Base-by-base conservation (phyloP, 2,329 filamentous ascomycete species). In the Rosellinia necatrix region DNA sequence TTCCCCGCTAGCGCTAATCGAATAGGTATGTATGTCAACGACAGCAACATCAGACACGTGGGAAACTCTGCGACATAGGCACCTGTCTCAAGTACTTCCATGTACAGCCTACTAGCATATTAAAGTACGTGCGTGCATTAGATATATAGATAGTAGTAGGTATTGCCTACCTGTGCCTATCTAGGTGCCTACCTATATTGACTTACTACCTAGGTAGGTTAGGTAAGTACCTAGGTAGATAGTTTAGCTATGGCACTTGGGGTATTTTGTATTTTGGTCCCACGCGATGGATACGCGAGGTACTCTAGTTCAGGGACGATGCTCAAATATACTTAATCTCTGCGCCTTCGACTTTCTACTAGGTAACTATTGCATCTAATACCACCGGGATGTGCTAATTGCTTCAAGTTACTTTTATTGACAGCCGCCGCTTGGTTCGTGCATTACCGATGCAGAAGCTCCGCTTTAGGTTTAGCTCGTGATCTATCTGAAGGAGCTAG, bases 1-100 rank as follows among this genome's bases (percentile, higher is more conserved):
- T n/a, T n/a, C n/a, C n/a, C 49, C 25, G 41, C 49, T 30, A 43
- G 29, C 43, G 49, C 38, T 27, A 44, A 44, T 46, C 19, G 24
- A 46, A 32, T 46, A 46, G n/a, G n/a, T n/a, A n/a, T n/a, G n/a
- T n/a, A n/a, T 29, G 29, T 46, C 19, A 7, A 34, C 13, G 13
- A n/a, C 17, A 32, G 19, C 42, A 46, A 44, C 42, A 19, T 46
- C 42, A 34, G 42, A n/a, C n/a, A n/a, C n/a, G n/a, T n/a, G n/a
- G n/a, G n/a, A n/a, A n/a, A n/a, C n/a, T n/a, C n/a, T n/a, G n/a
- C n/a, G n/a, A n/a, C n/a, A n/a, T n/a, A n/a, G n/a, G n/a, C n/a
- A n/a, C n/a, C n/a, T n/a, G n/a, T n/a, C n/a, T n/a, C n/a, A n/a
- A n/a, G n/a, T n/a, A n/a, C n/a, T n/a, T n/a, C n/a, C n/a, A n/a